Evolutionary conservation across 2,329 filamentous ascomycete genomes (phyloP), one percentile per base, ranked within the genome.

Genomic region (Diaporthe sp.): DNA sequence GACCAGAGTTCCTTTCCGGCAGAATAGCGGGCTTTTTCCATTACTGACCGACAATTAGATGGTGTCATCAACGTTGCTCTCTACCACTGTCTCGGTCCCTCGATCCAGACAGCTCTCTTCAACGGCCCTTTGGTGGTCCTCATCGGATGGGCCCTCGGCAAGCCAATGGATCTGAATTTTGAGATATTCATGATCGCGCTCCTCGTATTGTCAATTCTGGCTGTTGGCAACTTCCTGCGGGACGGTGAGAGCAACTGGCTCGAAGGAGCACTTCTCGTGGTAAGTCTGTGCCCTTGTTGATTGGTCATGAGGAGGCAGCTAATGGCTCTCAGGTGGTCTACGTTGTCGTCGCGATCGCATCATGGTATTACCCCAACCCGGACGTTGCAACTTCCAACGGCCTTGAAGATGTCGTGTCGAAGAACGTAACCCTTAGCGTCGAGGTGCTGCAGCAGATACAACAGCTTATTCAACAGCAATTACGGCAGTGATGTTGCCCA

Each of bases 171-270:
- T 77, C 87, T 98, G 69, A 92, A 95, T 81, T 98, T 98, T 40
- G 93, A 97, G 78, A 88, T 95, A 19, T 98, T 98, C 86, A 94
- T 97, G 85, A 89, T 97, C 25, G 90, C 94, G 73, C 89, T 97
- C 77, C 86, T 98, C 12, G 91, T 98, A 72, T 87, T 98, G 33
- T 91, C 94, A 40, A 96, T 98, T 79, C 87, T 98, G 57, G 95
- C 95, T 0, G 94, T 97, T 55, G 95, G 95, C 1, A 94, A 95
- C 76, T 97, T 98, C 84, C 85, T 98, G 72, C 89, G 95, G 64
- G 96, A 98, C 81, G 92, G 94, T 77, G 96, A 97, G 87, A 95
- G 92, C 76, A 97, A 98, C 81, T 98, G 97, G 80, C 89, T 98
- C 5, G 96, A 98, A 82, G 96, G 96, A 17, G 57, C 38, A 61